These are phyloP conservation scores for Plasmodium yoelii DNA, from an alignment of 169 alveolate species.

Conservation along the genomic window DNA sequence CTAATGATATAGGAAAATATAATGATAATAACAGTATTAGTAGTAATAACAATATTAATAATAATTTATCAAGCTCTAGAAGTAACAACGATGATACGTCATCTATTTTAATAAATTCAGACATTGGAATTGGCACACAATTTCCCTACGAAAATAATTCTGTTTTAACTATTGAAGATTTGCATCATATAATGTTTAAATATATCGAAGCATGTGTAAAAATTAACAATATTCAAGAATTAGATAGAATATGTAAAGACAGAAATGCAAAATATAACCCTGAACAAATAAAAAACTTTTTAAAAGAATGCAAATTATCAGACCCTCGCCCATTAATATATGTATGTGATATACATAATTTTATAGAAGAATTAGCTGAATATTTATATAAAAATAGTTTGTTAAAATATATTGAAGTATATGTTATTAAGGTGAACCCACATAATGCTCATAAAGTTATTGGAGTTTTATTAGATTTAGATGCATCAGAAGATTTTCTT, in stretches of 20 bases:
- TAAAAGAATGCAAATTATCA: conserved; percentile 95
- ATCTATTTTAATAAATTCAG: conserved; percentile 76
- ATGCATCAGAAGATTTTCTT: conserved; percentile 97
- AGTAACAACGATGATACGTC: conserved; percentile 72
- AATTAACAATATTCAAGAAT: conserved; percentile 96
- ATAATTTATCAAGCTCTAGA: conserved; percentile 13
- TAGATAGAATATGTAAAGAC: conserved; percentile 97
- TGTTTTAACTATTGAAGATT: conserved; percentile 65
- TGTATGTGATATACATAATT: conserved; percentile 98
- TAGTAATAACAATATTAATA: neutral
- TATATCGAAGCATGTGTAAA: conserved; percentile 98
- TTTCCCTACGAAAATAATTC: conserved; percentile 70
- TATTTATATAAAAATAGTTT: conserved; percentile 96
- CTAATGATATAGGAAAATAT: no score
- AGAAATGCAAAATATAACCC: conserved; percentile 95
- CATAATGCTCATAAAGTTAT: conserved; percentile 97
- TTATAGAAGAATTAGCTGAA: conserved; percentile 97
- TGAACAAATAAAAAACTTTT: conserved; percentile 95
- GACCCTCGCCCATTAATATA: conserved; percentile 99
- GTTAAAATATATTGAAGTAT: conserved; percentile 97
- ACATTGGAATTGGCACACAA: conserved; percentile 11
- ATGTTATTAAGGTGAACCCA: conserved; percentile 96
- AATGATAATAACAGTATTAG: no score
- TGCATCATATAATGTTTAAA: conserved; percentile 85
- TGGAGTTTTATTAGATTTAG: conserved; percentile 98